Percentiles rank a stretch among this genome's conserved stretches.
These are phyloP conservation scores for Alternaria gaisen DNA, from an alignment of 2,329 filamentous ascomycete genomes.

Conservation along the genomic window DNA sequence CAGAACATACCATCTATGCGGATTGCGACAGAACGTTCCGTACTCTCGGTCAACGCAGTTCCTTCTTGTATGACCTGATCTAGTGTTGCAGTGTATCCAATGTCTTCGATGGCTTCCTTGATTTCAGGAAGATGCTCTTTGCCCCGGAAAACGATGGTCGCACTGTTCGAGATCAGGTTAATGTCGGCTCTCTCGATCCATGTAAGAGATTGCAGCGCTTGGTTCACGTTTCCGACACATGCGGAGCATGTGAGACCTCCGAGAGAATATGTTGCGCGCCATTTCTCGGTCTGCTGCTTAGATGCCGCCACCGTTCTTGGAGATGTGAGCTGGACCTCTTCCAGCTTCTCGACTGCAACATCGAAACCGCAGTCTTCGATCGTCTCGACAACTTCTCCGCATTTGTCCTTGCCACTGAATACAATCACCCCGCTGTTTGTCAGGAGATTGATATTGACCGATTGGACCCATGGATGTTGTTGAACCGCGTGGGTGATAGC, in stretches of 20 bases:
- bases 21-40: conserved; percentile 47
- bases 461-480: conserved; percentile 57
- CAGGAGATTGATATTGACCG: conserved; percentile 62
- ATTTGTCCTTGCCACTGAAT: conserved; percentile 57
- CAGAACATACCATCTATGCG: conserved; percentile 58
- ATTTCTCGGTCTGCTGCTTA: conserved; percentile 34
- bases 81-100: conserved; percentile 53
- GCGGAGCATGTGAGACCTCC: conserved; percentile 67
- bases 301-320: background rate
- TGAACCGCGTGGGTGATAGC: conserved; percentile 61
- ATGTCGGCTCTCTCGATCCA: conserved; percentile 61
- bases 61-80: conserved; percentile 38
- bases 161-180: conserved; percentile 62
- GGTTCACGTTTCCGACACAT: conserved; percentile 61
- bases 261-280: conserved; percentile 59
- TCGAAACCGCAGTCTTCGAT: conserved; percentile 61
- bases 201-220: conserved; percentile 55
- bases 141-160: conserved; percentile 59
- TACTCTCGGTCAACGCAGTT: background rate
- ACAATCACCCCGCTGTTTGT: conserved; percentile 60
- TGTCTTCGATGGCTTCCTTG: conserved; percentile 60
- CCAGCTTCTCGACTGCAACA: conserved; percentile 49
- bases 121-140: conserved; percentile 57
- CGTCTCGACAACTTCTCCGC: conserved; percentile 57
- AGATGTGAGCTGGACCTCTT: conserved; percentile 20